These are phyloP conservation scores for Madurella mycetomatis DNA, from an alignment of 2,329 filamentous ascomycete genomes.

Conservation along the genomic window DNA sequence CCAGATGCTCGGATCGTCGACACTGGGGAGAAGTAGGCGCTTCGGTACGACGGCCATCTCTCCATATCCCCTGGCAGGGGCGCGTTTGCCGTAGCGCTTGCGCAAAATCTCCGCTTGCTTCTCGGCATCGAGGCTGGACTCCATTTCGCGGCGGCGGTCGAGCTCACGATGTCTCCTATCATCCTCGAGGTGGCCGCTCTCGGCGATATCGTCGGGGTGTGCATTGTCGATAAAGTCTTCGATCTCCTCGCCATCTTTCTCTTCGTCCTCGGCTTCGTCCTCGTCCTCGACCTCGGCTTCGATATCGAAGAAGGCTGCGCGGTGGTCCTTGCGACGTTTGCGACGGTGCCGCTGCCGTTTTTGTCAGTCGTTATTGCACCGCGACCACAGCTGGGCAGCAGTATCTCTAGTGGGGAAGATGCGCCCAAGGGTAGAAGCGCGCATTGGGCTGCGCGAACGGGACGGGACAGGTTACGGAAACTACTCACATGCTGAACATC, in stretches of 20 bases:
- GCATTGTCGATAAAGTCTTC: slow-evolving; percentile 85
- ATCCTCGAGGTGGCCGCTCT: slow-evolving; percentile 75
- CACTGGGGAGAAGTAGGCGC: slow-evolving; percentile 80
- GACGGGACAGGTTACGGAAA: slow-evolving; percentile 16
- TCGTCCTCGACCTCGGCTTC: slow-evolving; percentile 98
- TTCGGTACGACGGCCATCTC: slow-evolving; percentile 79
- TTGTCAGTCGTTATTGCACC: slow-evolving; percentile 13
- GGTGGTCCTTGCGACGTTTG: slow-evolving; percentile 70
- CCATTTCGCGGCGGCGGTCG: slow-evolving; percentile 83
- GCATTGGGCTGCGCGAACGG: not conserved
- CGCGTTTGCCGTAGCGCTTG: slow-evolving; percentile 80
- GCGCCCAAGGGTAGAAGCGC: not conserved
- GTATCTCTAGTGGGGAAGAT: no score
- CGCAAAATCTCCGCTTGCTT: slow-evolving; percentile 83
- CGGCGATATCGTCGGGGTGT: slow-evolving; percentile 83
- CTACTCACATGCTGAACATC: slow-evolving; percentile 61
- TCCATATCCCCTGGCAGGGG: slow-evolving; percentile 57
- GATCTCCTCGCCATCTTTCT: slow-evolving; percentile 78
- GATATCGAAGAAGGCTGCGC: slow-evolving; percentile 90
- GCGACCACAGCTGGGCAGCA: not conserved
- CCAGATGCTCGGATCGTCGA: slow-evolving; percentile 96
- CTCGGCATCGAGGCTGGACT: slow-evolving; percentile 86
- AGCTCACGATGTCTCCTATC: slow-evolving; percentile 92
- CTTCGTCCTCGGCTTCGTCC: slow-evolving; percentile 81
- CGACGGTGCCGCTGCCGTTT: slow-evolving; percentile 58